phyloP scores from a whole-genome alignment of 2,329 filamentous ascomycete genomes.

The Cytospora schulzeri region DNA sequence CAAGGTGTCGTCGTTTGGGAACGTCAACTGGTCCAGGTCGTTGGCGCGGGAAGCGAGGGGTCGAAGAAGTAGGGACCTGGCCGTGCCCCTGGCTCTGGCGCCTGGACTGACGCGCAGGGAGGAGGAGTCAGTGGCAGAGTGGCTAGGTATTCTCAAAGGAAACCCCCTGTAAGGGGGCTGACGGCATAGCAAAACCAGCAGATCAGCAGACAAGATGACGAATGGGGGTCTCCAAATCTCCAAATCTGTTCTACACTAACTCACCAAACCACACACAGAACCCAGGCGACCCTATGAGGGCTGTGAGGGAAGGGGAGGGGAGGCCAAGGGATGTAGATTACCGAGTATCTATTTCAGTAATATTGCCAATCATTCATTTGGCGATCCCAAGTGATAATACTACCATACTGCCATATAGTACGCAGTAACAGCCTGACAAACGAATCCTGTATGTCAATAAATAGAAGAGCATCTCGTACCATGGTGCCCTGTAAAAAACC shows the following conservation, averaged over 20 bases:
- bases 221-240: not conserved
- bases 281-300: too few relatives aligned
- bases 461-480: too few relatives aligned
- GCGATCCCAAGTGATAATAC: too few relatives aligned
- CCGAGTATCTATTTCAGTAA: too few relatives aligned
- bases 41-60: slow-evolving; percentile 4
- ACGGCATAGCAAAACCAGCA: not conserved
- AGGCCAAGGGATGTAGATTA: too few relatives aligned
- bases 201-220: not conserved
- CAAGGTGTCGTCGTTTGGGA: not conserved
- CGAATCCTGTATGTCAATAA: too few relatives aligned
- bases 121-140: not conserved
- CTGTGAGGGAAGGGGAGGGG: too few relatives aligned
- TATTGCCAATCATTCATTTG: too few relatives aligned
- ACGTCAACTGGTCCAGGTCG: too few relatives aligned
- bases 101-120: slow-evolving; percentile 12
- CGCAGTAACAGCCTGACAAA: too few relatives aligned
- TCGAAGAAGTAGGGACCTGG: slow-evolving; percentile 7
- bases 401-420: too few relatives aligned
- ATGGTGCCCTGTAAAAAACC: not conserved
- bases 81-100: slow-evolving; percentile 2
- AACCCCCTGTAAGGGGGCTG: not conserved
- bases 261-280: too few relatives aligned
- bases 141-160: not conserved
- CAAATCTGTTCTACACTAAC: not conserved